Base-by-base conservation (phyloP, 108 stramenopile genomes). In the Pinguiococcus pyrenoidosus region DNA sequence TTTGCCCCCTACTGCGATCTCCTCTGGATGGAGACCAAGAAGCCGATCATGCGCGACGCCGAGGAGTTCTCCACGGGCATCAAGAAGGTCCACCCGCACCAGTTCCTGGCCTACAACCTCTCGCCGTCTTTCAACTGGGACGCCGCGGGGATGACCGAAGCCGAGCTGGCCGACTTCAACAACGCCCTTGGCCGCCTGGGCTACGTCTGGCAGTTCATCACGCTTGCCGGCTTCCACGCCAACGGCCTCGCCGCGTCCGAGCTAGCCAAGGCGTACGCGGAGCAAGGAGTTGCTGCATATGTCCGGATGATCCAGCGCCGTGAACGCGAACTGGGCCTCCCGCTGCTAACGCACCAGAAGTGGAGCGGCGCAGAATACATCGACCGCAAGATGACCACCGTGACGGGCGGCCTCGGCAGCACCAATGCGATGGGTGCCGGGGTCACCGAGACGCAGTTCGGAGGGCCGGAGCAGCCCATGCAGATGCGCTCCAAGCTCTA, bases 41-140 rank as follows among this genome's bases (percentile, higher is more conserved):
- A 66, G 30, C 68, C 68, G 37, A 34, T 29, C 53, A 18, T 69
- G 9, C 30, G 16, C 0, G 64, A 69, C 36, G 64, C 64, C 4
- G 17, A 34, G 25, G 52, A 51, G 27, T 69, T 69, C 26, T 59
- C 68, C 16, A n/a, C 56, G 12, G 56, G 56, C 13, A 39, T 67
- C 39, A 32, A 56, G 54, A 60, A 64, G 30, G 72, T 66, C 16
- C 54, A 53, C 35, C 87, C 90, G 6, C 68, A 85, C 44, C 83
- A 88, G 63, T 88, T 83, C 85, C 73, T 89, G 54, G 88, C 92
- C 28, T 90, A 90, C 78, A 90, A 93, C 69, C 60, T 90, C 33
- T 78, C 76, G 35, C 92, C 92, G 43, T 78, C 75, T 48, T 93
- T 93, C 63, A 93, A 93, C 71, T 93, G 92, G 92, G 86, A 88